Evolutionary conservation across 129 eudicot genomes (phyloP).

Genomic region (Centaurea solstitialis): DNA sequence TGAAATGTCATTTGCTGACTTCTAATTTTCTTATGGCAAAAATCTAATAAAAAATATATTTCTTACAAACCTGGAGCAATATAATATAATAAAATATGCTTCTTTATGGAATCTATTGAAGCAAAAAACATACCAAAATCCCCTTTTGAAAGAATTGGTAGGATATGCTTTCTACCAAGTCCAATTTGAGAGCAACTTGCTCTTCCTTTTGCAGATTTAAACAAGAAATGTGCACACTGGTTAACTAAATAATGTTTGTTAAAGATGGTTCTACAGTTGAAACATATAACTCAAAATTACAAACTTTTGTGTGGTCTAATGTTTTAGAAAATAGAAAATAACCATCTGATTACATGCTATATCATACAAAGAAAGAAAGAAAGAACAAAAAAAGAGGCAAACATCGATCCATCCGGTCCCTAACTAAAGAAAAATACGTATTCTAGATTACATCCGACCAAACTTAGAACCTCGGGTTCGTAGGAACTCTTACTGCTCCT

Average conservation of each 20-base stretch:
- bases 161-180: too few species aligned
- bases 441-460: background rate
- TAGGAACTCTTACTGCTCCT: conserved; percentile 69
- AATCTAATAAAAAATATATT: too few species aligned
- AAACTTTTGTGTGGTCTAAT: conserved; percentile 14
- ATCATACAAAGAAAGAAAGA: conserved; percentile 9
- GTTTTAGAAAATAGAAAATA: background rate
- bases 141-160: too few species aligned
- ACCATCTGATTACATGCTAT: background rate
- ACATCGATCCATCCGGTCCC: background rate
- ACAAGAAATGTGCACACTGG: background rate
- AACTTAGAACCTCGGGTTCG: conserved; percentile 62
- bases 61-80: too few species aligned
- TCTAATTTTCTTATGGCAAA: too few species aligned
- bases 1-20: too few species aligned
- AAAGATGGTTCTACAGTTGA: background rate
- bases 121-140: too few species aligned
- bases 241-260: background rate
- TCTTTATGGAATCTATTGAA: too few species aligned
- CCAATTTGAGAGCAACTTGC: background rate
- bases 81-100: too few species aligned
- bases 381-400: background rate
- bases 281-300: conserved; percentile 7
- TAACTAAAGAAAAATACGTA: background rate
- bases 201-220: background rate